Percentiles rank a stretch among this genome's conserved stretches.
These are phyloP conservation scores for Penicillium expansum DNA, from an alignment of 2,329 filamentous ascomycete genomes.

Conservation along the genomic window DNA sequence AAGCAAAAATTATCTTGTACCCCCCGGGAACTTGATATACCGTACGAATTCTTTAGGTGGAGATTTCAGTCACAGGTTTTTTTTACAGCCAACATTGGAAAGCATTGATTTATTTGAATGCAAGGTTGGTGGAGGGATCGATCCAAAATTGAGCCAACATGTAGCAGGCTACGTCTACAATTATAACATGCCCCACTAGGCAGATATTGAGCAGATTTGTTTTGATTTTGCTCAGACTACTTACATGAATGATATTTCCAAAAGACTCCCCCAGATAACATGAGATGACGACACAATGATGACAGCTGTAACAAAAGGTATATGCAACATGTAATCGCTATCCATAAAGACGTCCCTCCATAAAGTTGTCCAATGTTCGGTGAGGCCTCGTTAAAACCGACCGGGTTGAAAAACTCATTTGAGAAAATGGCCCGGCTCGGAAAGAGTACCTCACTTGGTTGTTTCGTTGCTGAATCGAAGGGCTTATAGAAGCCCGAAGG, in stretches of 20 bases:
- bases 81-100: no score
- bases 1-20: background rate
- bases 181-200: background rate
- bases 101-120: background rate
- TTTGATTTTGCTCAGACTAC: background rate
- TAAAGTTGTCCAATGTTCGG: background rate
- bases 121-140: background rate
- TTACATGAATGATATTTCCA: slow-evolving; percentile 1
- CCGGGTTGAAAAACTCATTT: slow-evolving; percentile 4
- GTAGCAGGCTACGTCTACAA: background rate
- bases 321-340: slow-evolving; percentile 7
- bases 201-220: background rate
- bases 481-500: background rate
- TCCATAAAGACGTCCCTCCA: slow-evolving; percentile 5
- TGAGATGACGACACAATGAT: background rate
- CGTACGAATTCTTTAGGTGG: background rate
- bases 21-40: background rate
- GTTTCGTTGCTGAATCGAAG: background rate
- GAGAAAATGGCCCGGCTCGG: slow-evolving; percentile 2
- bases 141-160: background rate
- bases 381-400: slow-evolving; percentile 13
- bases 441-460: slow-evolving; percentile 9
- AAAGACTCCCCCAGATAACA: background rate
- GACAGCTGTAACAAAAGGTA: slow-evolving; percentile 5
- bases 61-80: background rate